These are phyloP conservation scores for Dissophora globulifera DNA, from an alignment of 192 early-diverging fungal genomes.

Conservation along the genomic window DNA sequence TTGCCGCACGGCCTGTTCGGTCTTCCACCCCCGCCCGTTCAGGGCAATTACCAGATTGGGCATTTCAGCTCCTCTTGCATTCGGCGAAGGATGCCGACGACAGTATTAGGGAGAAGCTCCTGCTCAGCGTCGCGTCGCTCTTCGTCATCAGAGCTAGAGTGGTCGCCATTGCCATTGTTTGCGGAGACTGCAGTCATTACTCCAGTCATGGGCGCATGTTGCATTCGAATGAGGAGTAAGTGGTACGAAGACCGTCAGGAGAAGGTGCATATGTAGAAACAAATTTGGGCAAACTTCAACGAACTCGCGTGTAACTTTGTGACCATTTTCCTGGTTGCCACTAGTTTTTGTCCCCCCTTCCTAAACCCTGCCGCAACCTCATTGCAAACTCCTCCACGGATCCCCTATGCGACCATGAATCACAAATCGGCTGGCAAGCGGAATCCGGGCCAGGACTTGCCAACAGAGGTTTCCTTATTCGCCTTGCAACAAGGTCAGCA, in stretches of 20 bases:
- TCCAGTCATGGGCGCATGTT: background rate
- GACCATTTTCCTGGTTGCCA: background rate
- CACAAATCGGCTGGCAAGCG: constrained; percentile 5
- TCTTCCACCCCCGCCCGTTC: too few species aligned
- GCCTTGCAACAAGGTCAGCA: background rate
- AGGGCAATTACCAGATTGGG: constrained; percentile 29
- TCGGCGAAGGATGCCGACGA: constrained; percentile 34
- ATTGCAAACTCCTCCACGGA: background rate
- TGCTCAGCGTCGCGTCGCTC: background rate
- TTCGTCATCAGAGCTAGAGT: background rate
- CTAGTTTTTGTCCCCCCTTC: background rate
- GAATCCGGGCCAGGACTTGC: background rate
- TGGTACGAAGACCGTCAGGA: background rate
- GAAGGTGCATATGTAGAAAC: too few species aligned
- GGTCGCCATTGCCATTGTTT: background rate
- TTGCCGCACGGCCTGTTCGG: too few species aligned
- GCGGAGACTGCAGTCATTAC: constrained; percentile 15
- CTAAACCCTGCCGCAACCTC: too few species aligned
- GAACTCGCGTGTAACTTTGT: too few species aligned
- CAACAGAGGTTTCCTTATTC: background rate
- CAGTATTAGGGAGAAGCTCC: constrained; percentile 36
- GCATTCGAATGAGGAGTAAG: background rate
- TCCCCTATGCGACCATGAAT: constrained; percentile 11
- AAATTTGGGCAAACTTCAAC: too few species aligned
- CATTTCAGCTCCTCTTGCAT: constrained; percentile 52